phyloP scores from a whole-genome alignment of 2,329 filamentous ascomycete genomes.

The Penicillium italicum region DNA sequence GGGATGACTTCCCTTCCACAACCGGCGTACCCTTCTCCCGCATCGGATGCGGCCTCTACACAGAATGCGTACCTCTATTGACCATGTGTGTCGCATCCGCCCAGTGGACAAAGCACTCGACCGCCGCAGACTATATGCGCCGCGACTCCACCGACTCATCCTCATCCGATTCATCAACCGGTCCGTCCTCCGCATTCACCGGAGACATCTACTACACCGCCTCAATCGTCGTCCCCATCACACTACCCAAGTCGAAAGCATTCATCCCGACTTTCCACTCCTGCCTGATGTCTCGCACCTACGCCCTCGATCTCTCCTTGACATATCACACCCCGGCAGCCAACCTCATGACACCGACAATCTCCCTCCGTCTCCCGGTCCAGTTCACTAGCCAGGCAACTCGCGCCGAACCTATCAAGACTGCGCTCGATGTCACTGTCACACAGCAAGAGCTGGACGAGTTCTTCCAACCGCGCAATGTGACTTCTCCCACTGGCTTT shows the following conservation, averaged over 20 bases:
- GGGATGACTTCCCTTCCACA: slow-evolving; percentile 49
- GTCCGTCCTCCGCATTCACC: slow-evolving; percentile 19
- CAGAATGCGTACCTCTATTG: slow-evolving; percentile 52
- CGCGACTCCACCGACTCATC: slow-evolving; percentile 34
- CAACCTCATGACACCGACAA: slow-evolving; percentile 38
- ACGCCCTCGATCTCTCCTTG: slow-evolving; percentile 58
- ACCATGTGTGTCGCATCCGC: slow-evolving; percentile 56
- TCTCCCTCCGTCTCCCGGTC: slow-evolving; percentile 44
- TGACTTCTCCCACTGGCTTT: slow-evolving; percentile 16
- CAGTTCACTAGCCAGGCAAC: slow-evolving; percentile 37
- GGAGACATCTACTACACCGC: slow-evolving; percentile 57
- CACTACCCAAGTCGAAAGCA: slow-evolving; percentile 57
- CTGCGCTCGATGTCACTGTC: slow-evolving; percentile 13
- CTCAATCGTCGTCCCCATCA: slow-evolving; percentile 60
- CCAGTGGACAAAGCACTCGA: slow-evolving; percentile 52
- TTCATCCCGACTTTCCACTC: slow-evolving; percentile 68
- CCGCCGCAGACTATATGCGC: slow-evolving; percentile 29
- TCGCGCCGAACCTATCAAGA: slow-evolving; percentile 7
- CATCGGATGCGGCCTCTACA: slow-evolving; percentile 50
- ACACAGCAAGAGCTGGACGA: slow-evolving; percentile 29
- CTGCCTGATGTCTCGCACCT: slow-evolving; percentile 63
- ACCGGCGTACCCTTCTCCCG: slow-evolving; percentile 39
- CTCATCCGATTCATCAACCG: slow-evolving; percentile 32
- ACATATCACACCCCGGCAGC: slow-evolving; percentile 51
- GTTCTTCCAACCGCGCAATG: slow-evolving; percentile 29